Base-by-base conservation (phyloP, 768 basidiomycete species). In the Cystobasidium onofrii region DNA sequence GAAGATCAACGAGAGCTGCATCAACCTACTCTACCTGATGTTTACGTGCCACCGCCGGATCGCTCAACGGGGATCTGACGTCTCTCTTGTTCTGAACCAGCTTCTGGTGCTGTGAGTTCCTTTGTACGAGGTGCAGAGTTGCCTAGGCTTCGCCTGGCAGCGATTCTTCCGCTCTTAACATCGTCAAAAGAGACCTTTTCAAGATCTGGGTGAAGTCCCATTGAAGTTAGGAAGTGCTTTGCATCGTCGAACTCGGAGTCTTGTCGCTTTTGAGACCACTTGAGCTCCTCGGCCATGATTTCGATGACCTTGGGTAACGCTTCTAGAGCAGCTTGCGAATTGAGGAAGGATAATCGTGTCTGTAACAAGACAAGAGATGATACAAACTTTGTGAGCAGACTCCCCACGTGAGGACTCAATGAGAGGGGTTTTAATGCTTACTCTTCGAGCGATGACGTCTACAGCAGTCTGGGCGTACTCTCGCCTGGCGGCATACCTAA, bases 381-480 rank as follows among this genome's bases (percentile, higher is more conserved):
- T n/a, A n/a, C n/a, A n/a, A n/a, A n/a, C n/a, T n/a, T n/a, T n/a
- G n/a, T n/a, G n/a, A n/a, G n/a, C n/a, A n/a, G n/a, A n/a, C n/a
- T n/a, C n/a, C n/a, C n/a, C n/a, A n/a, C n/a, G n/a, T n/a, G n/a
- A n/a, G n/a, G n/a, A n/a, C n/a, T n/a, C n/a, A n/a, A n/a, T n/a
- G n/a, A n/a, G n/a, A 41, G 44, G 17, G 20, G 41, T 46, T 17
- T 3, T n/a, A n/a, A n/a, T n/a, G 31, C 65, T 67, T 29, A 67
- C 65, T 50, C 94, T 88, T 0, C 95, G 89, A 0, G 91, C 91
- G 79, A 98, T 87, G 77, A 98, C 90, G 81, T 99, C 95, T 73
- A 89, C 84, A 13, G 93, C 90, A n/a, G 89, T 93, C 73, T 87
- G 86, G 0, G 94, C 95, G 81, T 95, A 97, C 83, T 99, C 95